Evolutionary conservation across 805 yeast species (phyloP).

Genomic region (Metschnikowia santaceciliae): DNA sequence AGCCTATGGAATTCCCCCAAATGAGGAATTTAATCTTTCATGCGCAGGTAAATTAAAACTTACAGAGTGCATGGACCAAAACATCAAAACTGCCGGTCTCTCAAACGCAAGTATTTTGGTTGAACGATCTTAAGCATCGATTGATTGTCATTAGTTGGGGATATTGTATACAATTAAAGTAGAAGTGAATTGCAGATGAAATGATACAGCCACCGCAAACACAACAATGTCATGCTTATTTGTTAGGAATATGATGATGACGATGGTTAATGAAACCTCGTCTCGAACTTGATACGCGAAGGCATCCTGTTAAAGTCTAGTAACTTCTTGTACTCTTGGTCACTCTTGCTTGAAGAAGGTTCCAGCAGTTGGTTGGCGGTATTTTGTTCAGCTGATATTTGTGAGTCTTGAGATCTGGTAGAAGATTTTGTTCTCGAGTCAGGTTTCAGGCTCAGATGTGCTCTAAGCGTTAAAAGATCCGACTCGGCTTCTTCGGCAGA

Average conservation of each 20-base stretch:
- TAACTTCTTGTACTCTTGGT: constrained; percentile 7
- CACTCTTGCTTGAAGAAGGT: neutral
- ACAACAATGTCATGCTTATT: neutral
- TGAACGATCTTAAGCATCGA: constrained; percentile 34
- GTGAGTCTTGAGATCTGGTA: neutral
- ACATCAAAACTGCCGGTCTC: constrained; percentile 72
- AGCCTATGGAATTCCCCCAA: constrained; percentile 48
- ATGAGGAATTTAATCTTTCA: constrained; percentile 30
- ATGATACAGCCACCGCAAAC: neutral
- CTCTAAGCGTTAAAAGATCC: constrained; percentile 11
- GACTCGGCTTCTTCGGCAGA: constrained; percentile 12
- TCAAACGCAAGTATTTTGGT: constrained; percentile 76
- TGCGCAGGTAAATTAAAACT: constrained; percentile 38
- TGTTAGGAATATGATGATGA: neutral
- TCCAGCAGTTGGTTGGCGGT: neutral
- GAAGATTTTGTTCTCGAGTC: neutral
- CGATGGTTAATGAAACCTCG: neutral
- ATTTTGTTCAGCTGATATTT: neutral
- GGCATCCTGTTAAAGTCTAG: constrained; percentile 8
- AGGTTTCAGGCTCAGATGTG: neutral
- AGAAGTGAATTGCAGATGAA: neutral
- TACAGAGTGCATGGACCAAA: constrained; percentile 54
- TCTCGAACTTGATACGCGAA: constrained; percentile 4
- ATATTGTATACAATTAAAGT: neutral
- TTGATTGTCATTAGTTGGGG: neutral